phyloP scores from a whole-genome alignment of 805 yeast species.

The Yarrowia osloensis region DNA sequence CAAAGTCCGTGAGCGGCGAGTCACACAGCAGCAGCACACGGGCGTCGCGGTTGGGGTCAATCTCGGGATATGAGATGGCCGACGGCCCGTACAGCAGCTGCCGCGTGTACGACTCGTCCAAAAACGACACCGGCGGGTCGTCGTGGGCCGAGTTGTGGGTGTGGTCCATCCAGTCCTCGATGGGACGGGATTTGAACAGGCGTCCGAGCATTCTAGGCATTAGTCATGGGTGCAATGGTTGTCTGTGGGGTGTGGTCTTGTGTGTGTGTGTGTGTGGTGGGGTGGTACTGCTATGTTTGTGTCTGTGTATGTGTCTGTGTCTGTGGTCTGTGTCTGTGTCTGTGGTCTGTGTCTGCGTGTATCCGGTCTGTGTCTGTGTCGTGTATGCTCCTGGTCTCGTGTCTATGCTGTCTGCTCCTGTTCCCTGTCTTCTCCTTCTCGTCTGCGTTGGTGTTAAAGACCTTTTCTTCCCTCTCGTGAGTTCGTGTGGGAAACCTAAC shows the following conservation, averaged over 20 bases:
- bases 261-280: neutral
- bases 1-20: slow-evolving; percentile 12
- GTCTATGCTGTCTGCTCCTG: neutral
- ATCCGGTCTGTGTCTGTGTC: neutral
- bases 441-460: neutral
- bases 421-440: neutral
- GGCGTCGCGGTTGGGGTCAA: slow-evolving; percentile 34
- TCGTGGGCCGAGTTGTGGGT: slow-evolving; percentile 12
- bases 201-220: slow-evolving; percentile 32
- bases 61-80: slow-evolving; percentile 18
- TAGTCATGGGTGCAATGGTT: slow-evolving; percentile 1
- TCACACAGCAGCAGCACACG: slow-evolving; percentile 35
- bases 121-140: slow-evolving; percentile 34
- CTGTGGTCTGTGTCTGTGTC: neutral
- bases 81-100: slow-evolving; percentile 36
- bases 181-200: slow-evolving; percentile 30
- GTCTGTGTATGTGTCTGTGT: neutral
- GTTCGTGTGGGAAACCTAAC: neutral
- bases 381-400: too few relatives aligned
- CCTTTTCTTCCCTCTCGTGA: too few relatives aligned
- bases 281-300: neutral
- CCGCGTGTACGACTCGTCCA: slow-evolving; percentile 37
- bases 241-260: neutral
- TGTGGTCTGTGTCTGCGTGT: neutral
- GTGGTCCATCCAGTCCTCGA: slow-evolving; percentile 31